Evolutionary conservation across 768 basidiomycete species (phyloP).

Genomic region (Leccinum boreale): DNA sequence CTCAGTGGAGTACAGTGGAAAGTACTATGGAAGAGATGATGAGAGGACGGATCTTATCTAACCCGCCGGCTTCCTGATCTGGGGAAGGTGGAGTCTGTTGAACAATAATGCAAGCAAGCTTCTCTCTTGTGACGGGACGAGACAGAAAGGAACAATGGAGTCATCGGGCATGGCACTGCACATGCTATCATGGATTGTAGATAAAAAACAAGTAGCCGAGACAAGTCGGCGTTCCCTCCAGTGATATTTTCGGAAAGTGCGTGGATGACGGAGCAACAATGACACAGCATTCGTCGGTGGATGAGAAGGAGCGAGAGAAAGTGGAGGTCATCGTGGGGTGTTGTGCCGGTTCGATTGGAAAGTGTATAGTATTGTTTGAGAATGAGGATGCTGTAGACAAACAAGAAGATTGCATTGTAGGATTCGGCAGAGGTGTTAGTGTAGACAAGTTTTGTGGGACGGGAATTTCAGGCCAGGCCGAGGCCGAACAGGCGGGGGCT

Average conservation of each 20-base stretch:
- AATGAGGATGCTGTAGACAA: not conserved
- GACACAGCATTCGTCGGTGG: constrained; percentile 17
- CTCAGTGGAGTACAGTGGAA: not conserved
- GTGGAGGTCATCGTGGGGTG: not conserved
- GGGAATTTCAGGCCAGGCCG: constrained; percentile 10
- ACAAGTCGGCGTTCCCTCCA: not conserved
- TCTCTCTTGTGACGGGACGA: not conserved
- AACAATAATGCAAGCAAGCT: not conserved
- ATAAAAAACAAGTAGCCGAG: constrained; percentile 4
- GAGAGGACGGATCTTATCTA: constrained; percentile 20
- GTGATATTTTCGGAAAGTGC: not conserved
- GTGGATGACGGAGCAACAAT: constrained; percentile 5
- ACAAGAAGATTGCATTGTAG: not conserved
- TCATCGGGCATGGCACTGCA: not conserved
- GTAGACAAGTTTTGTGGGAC: constrained; percentile 9
- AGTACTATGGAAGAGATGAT: not conserved
- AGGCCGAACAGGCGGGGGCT: not conserved
- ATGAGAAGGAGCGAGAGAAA: constrained; percentile 11
- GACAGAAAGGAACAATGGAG: not conserved
- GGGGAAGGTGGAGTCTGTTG: not conserved
- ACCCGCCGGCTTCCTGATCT: constrained; percentile 7
- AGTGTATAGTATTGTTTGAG: not conserved
- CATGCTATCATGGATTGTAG: not conserved
- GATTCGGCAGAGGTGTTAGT: not conserved
- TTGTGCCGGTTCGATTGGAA: not conserved